These are phyloP conservation scores for Meredithiella fracta DNA, from an alignment of 2,329 filamentous ascomycete genomes.

Conservation along the genomic window DNA sequence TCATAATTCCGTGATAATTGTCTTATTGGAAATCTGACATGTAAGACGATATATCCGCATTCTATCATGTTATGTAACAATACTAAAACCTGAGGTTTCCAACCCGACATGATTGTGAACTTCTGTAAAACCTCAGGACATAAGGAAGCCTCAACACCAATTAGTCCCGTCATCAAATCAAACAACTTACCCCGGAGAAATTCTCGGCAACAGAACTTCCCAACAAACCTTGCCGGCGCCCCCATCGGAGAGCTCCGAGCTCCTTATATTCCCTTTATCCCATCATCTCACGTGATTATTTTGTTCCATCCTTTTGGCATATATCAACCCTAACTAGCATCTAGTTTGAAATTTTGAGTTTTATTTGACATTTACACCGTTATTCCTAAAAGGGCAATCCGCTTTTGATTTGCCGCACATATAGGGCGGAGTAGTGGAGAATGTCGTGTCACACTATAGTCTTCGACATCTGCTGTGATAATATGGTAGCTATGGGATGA, in stretches of 20 bases:
- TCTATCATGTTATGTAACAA: neutral
- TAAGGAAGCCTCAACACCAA: neutral
- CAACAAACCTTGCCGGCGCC: neutral
- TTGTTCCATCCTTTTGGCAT: neutral
- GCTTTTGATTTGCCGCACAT: too few relatives aligned
- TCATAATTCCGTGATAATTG: neutral
- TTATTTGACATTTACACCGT: too few relatives aligned
- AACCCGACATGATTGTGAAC: neutral
- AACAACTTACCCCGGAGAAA: neutral
- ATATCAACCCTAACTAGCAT: too few relatives aligned
- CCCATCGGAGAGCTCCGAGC: neutral
- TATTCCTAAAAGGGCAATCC: too few relatives aligned
- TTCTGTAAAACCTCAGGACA: neutral
- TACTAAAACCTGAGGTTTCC: neutral
- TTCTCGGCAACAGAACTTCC: neutral
- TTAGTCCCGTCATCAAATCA: neutral
- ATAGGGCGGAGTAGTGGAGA: too few relatives aligned
- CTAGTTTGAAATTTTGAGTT: too few relatives aligned
- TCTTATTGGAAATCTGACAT: neutral
- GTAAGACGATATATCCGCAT: neutral
- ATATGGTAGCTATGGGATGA: too few relatives aligned
- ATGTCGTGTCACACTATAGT: too few relatives aligned
- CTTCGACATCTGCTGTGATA: too few relatives aligned
- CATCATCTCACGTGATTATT: neutral
- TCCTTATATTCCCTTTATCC: neutral